Evolutionary conservation across 192 early-diverging fungal genomes (phyloP).

Genomic region (Backusella macrospora): DNA sequence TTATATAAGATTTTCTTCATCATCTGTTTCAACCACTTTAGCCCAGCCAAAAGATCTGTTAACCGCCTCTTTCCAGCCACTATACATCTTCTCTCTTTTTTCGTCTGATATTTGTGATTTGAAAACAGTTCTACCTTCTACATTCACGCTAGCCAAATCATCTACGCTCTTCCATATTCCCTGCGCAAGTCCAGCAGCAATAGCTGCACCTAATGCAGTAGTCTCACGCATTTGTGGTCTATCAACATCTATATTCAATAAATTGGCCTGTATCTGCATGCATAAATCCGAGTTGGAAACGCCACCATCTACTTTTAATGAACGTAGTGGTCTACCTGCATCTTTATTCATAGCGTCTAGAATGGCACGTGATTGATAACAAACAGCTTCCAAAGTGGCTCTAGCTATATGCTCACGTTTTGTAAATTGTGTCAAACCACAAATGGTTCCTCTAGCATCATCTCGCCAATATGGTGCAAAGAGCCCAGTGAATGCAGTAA

Average conservation of each 20-base stretch:
- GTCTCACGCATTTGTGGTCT: constrained; percentile 90
- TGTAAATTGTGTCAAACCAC: constrained; percentile 88
- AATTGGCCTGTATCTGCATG: constrained; percentile 94
- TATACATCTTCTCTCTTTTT: constrained; percentile 63
- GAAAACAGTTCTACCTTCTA: constrained; percentile 49
- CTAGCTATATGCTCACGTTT: constrained; percentile 84
- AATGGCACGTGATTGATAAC: constrained; percentile 88
- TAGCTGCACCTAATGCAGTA: constrained; percentile 89
- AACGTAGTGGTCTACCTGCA: constrained; percentile 62
- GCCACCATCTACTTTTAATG: constrained; percentile 94
- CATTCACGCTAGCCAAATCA: constrained; percentile 58
- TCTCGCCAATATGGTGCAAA: constrained; percentile 95
- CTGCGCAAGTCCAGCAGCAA: constrained; percentile 82
- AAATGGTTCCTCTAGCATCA: constrained; percentile 85
- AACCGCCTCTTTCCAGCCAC: constrained; percentile 78
- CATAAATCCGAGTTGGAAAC: constrained; percentile 86
- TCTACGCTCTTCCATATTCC: constrained; percentile 63
- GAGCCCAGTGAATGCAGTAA: constrained; percentile 90
- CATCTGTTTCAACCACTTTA: constrained; percentile 2
- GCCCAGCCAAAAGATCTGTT: constrained; percentile 68
- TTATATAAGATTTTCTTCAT: not conserved
- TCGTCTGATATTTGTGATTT: constrained; percentile 49
- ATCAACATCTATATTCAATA: constrained; percentile 76
- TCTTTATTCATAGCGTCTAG: constrained; percentile 90
- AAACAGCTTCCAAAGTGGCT: constrained; percentile 88